These are phyloP conservation scores for Chloris gayana DNA, from an alignment of 176 grass and related monocot species.

Conservation along the genomic window DNA sequence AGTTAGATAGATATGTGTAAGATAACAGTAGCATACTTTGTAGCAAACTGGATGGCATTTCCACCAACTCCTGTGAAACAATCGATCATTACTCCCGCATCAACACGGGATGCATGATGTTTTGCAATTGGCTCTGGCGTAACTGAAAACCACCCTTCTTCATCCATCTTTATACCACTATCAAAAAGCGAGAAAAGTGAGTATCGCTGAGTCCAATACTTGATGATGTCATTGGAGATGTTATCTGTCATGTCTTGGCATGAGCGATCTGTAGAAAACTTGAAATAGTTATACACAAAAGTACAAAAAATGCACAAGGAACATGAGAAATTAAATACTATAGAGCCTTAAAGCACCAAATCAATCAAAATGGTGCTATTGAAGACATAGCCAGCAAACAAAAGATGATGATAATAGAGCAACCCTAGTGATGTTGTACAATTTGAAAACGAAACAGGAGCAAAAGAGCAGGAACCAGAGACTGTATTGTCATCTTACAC, in stretches of 20 bases:
- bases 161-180: conserved; percentile 91
- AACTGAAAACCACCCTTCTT: conserved; percentile 99
- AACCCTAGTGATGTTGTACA: conserved; percentile 18
- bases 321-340: conserved; percentile 2
- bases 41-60: conserved; percentile 96
- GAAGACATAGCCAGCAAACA: neutral
- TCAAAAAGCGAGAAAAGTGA: conserved; percentile 89
- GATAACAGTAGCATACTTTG: conserved; percentile 53
- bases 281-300: conserved; percentile 29
- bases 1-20: conserved; percentile 15
- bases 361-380: neutral
- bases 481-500: conserved; percentile 58
- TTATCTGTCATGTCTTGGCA: conserved; percentile 40
- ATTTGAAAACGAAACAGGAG: conserved; percentile 28
- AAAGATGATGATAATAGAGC: conserved; percentile 3
- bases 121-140: conserved; percentile 88
- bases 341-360: neutral
- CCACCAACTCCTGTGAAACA: conserved; percentile 93
- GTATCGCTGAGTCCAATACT: conserved; percentile 94
- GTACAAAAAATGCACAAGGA: conserved; percentile 19
- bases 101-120: conserved; percentile 84
- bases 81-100: conserved; percentile 60
- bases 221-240: conserved; percentile 57
- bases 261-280: conserved; percentile 44
- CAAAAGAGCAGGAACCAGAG: conserved; percentile 33